phyloP scores from a whole-genome alignment of 306 rosid species.

The Styphnolobium japonicum region DNA sequence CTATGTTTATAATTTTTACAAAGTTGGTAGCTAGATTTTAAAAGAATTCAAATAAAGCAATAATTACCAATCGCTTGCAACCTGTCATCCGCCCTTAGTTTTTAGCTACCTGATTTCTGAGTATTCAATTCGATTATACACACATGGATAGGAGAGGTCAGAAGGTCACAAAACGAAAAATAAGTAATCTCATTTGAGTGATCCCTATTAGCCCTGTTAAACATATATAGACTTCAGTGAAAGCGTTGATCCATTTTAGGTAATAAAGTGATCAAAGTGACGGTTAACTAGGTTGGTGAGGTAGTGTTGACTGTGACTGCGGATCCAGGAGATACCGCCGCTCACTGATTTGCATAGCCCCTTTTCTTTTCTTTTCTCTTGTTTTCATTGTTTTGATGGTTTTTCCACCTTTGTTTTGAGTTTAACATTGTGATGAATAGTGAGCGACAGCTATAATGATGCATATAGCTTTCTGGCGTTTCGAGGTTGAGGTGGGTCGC shows the following conservation, averaged over 20 bases:
- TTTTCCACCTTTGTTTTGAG: constrained; percentile 4
- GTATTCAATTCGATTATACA: constrained; percentile 6
- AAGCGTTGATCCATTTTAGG: constrained; percentile 7
- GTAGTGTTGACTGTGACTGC: not conserved
- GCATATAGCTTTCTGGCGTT: constrained; percentile 25
- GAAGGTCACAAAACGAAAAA: constrained; percentile 7
- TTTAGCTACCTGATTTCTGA: constrained; percentile 37
- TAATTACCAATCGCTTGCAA: not conserved
- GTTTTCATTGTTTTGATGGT: constrained; percentile 16
- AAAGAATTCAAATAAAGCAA: constrained; percentile 28
- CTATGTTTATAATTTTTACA: not conserved
- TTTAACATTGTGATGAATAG: not conserved
- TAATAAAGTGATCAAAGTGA: constrained; percentile 16
- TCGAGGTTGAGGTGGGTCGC: constrained; percentile 19
- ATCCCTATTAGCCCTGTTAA: constrained; percentile 15
- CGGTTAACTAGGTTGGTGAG: constrained; percentile 8
- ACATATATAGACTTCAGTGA: not conserved
- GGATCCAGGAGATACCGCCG: constrained; percentile 10
- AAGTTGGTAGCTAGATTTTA: constrained; percentile 12
- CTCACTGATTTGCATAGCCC: constrained; percentile 38
- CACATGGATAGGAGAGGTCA: constrained; percentile 7
- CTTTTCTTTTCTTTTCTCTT: not conserved
- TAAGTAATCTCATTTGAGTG: not conserved
- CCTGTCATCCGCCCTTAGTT: constrained; percentile 44
- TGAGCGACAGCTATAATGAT: constrained; percentile 41